Base-by-base conservation (phyloP, 495 filamentous ascomycete species). In the Penicillium subrubescens region DNA sequence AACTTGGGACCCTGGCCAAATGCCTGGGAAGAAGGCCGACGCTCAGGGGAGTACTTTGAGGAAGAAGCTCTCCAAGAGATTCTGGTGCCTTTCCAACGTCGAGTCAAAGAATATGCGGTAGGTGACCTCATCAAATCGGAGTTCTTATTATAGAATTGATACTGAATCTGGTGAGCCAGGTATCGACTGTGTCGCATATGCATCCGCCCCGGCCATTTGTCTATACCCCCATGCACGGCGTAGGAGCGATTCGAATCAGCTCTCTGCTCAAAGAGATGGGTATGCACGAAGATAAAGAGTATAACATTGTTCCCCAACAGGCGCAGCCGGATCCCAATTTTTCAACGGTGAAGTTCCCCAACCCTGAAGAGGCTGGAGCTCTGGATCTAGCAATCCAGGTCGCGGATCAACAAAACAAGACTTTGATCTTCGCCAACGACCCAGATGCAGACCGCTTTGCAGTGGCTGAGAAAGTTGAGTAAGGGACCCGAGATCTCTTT, bases 371-470 rank as follows among this genome's bases (percentile, higher is more conserved):
- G 68, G 80, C 82, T 43, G 88, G 88, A 17, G 88, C 89, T 12
- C 72, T 92, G n/a, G 82, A 90, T 65, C 78, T 91, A 29, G 84
- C 89, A 12, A 85, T 85, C 35, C 59, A 78, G 55, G 81, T 80
- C 11, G 89, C 88, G 44, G 81, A 88, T 43, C 63, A 69, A 52
- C 63, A 81, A 25, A 73, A 73, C 21, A 77, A 83, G 66, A 70
- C 69, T 17, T 65, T 91, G 12, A 81, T 92, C 41, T 71, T 91
- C 54, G 88, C 89, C 25, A 89, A 84, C 60, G 89, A 92, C 66
- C 89, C 89, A 11, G 89, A 92, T 70, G 89, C 89, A 12, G 89
- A 92, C 76, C 87, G 89, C 12, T 86, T 92, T 61, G 86, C 89
- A 23, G 86, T 80, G 21, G 89, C 88, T 8, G 84, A 90, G 71